These are phyloP conservation scores for Volutella citrinella DNA, from an alignment of 2,329 filamentous ascomycete species.

Conservation along the genomic window DNA sequence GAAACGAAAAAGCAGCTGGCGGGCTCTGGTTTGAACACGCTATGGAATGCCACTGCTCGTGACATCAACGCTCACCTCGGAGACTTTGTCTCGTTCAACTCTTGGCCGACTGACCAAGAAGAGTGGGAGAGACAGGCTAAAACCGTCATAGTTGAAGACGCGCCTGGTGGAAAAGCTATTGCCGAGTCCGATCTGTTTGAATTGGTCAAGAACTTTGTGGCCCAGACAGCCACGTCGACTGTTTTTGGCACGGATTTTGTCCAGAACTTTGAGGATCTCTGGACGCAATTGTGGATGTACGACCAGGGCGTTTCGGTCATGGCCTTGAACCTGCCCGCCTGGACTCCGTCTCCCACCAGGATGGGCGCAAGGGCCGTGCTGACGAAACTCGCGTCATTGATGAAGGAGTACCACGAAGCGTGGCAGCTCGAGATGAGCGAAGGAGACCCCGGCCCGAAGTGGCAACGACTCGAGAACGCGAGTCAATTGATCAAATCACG, in stretches of 20 bases:
- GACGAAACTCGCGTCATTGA: conserved; percentile 23
- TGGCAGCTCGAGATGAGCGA: conserved; percentile 32
- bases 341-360: conserved; percentile 31
- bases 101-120: conserved; percentile 34
- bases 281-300: conserved; percentile 36
- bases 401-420: conserved; percentile 34
- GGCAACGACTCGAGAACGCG: conserved; percentile 37
- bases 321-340: conserved; percentile 28
- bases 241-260: conserved; percentile 41
- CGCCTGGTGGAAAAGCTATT: conserved; percentile 17
- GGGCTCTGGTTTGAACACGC: conserved; percentile 20
- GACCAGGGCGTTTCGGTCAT: conserved; percentile 32
- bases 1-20: conserved; percentile 25
- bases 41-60: conserved; percentile 15
- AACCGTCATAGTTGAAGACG: conserved; percentile 28
- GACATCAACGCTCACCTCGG: conserved; percentile 28
- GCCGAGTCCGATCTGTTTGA: conserved; percentile 34
- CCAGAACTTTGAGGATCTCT: conserved; percentile 38
- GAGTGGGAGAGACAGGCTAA: conserved; percentile 37
- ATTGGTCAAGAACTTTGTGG: conserved; percentile 34
- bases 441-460: conserved; percentile 29
- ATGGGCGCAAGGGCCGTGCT: conserved; percentile 30
- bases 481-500: conserved; percentile 31
- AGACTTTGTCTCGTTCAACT: conserved; percentile 38
- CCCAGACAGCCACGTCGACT: conserved; percentile 30